Evolutionary conservation across 2,329 filamentous ascomycete genomes (phyloP).

Genomic region (Clarireedia paspali): DNA sequence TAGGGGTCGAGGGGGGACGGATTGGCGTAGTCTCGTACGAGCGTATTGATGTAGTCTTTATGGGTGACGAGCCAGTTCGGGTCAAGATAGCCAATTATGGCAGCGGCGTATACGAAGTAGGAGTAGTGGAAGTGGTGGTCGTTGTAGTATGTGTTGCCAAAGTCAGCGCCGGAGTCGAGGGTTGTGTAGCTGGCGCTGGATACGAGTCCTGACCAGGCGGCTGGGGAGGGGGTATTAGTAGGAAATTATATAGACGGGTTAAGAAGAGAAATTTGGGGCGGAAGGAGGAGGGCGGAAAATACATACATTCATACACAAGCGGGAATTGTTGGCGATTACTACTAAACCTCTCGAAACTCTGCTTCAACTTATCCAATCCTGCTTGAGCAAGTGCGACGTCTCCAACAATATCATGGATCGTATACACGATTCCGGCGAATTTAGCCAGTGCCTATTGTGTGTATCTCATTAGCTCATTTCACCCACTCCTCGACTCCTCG

Average conservation of each 20-base stretch:
- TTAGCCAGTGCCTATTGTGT: slow-evolving; percentile 57
- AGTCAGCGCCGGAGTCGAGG: slow-evolving; percentile 65
- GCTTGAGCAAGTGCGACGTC: slow-evolving; percentile 48
- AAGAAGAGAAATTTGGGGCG: no score
- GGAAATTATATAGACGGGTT: neutral
- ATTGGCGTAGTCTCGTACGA: slow-evolving; percentile 80
- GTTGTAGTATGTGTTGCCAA: slow-evolving; percentile 84
- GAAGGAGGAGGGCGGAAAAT: neutral
- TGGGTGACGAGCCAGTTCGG: slow-evolving; percentile 66
- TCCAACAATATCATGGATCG: slow-evolving; percentile 54
- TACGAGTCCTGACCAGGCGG: slow-evolving; percentile 72
- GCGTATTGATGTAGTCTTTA: slow-evolving; percentile 70
- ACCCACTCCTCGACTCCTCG: no score
- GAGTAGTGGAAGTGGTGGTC: slow-evolving; percentile 73
- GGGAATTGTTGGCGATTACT: slow-evolving; percentile 61
- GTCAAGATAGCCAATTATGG: slow-evolving; percentile 75
- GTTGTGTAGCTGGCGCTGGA: slow-evolving; percentile 67
- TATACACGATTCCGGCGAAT: slow-evolving; percentile 62
- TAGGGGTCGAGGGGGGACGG: slow-evolving; percentile 60
- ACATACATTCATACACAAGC: slow-evolving; percentile 48
- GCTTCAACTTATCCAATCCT: slow-evolving; percentile 55
- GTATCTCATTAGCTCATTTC: no score
- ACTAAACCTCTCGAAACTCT: slow-evolving; percentile 57
- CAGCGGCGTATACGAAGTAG: slow-evolving; percentile 83
- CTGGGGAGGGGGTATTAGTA: neutral